A percentile compares a stretch with the other conserved stretches of the same genome.
Evolutionary conservation across 768 basidiomycete genomes (phyloP).

Genomic region (Rhodocollybia butyracea): DNA sequence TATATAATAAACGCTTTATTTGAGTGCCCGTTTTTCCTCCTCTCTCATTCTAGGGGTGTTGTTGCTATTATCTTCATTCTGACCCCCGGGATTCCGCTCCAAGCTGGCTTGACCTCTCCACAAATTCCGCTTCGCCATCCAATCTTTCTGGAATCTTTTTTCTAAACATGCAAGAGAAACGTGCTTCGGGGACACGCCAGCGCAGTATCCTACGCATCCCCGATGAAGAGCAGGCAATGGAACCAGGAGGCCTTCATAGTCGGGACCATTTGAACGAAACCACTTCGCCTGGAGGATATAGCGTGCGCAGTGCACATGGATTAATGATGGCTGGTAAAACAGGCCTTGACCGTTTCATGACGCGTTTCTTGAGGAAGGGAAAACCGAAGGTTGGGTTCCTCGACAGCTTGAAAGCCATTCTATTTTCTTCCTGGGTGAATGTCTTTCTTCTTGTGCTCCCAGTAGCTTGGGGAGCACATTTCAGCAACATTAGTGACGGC

Average conservation of each 20-base stretch:
- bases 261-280: background rate
- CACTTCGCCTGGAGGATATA: background rate
- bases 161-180: background rate
- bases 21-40: no score
- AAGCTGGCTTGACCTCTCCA: no score
- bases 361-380: slow-evolving; percentile 45
- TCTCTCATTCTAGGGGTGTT: no score
- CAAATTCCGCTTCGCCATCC: no score
- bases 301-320: background rate
- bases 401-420: slow-evolving; percentile 43
- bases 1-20: no score
- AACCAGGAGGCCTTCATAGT: background rate
- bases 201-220: background rate
- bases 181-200: background rate
- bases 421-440: slow-evolving; percentile 59
- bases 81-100: no score
- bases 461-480: slow-evolving; percentile 59
- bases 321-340: background rate
- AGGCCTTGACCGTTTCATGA: slow-evolving; percentile 27
- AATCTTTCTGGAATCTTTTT: no score
- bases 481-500: slow-evolving; percentile 18
- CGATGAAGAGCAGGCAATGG: background rate
- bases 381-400: slow-evolving; percentile 39
- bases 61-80: no score
- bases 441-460: slow-evolving; percentile 55